phyloP scores from a whole-genome alignment of 805 yeast species.

The Candida ficus region DNA sequence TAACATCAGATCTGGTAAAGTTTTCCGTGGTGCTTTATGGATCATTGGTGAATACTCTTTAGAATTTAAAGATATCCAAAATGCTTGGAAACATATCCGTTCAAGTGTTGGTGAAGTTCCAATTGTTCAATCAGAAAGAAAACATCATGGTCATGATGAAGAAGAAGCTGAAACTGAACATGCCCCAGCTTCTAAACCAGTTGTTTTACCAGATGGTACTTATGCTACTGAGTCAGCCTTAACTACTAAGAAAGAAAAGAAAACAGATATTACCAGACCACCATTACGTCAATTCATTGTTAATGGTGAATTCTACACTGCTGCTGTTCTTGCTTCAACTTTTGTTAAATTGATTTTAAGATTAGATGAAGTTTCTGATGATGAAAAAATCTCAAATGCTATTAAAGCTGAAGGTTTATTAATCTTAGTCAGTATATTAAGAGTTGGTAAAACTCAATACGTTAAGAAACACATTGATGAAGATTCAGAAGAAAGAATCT shows the following conservation, averaged over 20 bases:
- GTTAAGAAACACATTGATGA: constrained; percentile 83
- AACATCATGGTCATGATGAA: constrained; percentile 33
- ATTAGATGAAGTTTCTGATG: constrained; percentile 51
- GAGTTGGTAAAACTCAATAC: constrained; percentile 74
- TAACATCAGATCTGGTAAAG: constrained; percentile 78
- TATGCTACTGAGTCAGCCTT: constrained; percentile 92
- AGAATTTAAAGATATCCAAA: constrained; percentile 66
- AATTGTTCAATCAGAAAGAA: constrained; percentile 68
- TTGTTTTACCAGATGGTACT: constrained; percentile 96
- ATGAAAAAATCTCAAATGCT: constrained; percentile 64
- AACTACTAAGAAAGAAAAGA: constrained; percentile 43
- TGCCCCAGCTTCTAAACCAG: constrained; percentile 52
- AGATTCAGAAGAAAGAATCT: constrained; percentile 92
- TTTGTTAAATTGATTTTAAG: constrained; percentile 84
- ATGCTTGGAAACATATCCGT: constrained; percentile 84
- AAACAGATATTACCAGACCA: constrained; percentile 40
- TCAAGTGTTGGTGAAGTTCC: constrained; percentile 87
- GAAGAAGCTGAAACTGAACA: constrained; percentile 25
- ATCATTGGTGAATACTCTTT: constrained; percentile 87
- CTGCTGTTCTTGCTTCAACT: constrained; percentile 82
- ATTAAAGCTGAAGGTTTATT: constrained; percentile 92
- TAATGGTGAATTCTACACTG: constrained; percentile 86
- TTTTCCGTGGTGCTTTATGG: constrained; percentile 93
- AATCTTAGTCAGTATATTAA: constrained; percentile 83
- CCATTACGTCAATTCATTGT: constrained; percentile 78